Evolutionary conservation across 208 protist genomes (phyloP).

Genomic region (Leishmania arabica): DNA sequence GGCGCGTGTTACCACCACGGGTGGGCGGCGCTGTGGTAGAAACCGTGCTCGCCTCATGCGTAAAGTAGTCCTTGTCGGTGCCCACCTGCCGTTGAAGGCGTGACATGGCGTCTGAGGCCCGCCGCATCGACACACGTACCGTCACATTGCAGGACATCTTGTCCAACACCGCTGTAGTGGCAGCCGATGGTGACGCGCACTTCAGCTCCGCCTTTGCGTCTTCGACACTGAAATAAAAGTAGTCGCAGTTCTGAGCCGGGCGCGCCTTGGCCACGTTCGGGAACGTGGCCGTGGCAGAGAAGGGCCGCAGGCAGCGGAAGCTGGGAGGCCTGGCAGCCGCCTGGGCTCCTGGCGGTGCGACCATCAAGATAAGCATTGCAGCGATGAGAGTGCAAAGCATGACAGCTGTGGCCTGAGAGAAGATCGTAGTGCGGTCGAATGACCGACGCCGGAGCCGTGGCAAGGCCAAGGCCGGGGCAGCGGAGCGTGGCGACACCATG

Average conservation of each 20-base stretch:
- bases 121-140: slow-evolving; percentile 31
- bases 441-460: not conserved
- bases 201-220: slow-evolving; percentile 36
- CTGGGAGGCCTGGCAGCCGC: not conserved
- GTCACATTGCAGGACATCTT: slow-evolving; percentile 29
- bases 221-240: slow-evolving; percentile 53
- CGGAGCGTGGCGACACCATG: not conserved
- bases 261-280: slow-evolving; percentile 31
- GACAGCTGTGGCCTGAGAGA: not conserved
- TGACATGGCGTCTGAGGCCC: slow-evolving; percentile 9
- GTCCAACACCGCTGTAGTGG: not conserved
- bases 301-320: slow-evolving; percentile 67
- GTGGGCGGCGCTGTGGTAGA: not conserved
- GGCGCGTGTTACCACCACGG: not conserved
- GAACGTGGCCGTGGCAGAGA: slow-evolving; percentile 49
- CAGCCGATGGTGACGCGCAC: slow-evolving; percentile 25
- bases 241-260: slow-evolving; percentile 53
- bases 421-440: too few relatives aligned
- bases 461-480: not conserved
- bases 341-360: not conserved
- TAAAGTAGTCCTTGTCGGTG: slow-evolving; percentile 25
- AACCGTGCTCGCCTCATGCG: not conserved
- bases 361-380: not conserved
- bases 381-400: not conserved
- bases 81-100: slow-evolving; percentile 24